Percentiles rank a stretch among this genome's conserved stretches.
These are phyloP conservation scores for Aspergillus glaucus DNA, from an alignment of 2,329 filamentous ascomycete genomes.

Conservation along the genomic window DNA sequence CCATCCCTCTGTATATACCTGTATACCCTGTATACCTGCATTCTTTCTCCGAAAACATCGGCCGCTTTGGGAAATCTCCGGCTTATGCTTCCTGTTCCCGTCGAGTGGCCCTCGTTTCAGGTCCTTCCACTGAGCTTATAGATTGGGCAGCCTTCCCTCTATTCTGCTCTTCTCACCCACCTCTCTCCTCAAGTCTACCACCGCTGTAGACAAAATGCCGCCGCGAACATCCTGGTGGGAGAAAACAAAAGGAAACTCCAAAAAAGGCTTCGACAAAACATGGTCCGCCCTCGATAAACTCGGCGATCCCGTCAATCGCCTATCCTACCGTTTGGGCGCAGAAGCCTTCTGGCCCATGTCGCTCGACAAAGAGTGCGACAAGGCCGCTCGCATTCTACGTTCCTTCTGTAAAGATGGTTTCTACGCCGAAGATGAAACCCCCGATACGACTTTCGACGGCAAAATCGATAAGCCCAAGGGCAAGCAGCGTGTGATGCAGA, in stretches of 20 bases:
- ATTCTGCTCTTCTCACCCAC: neutral
- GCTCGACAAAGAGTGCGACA: constrained; percentile 83
- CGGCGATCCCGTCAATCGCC: constrained; percentile 68
- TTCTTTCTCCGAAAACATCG: constrained; percentile 2
- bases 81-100: constrained; percentile 12
- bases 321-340: constrained; percentile 73
- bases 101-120: constrained; percentile 4
- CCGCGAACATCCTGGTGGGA: constrained; percentile 44
- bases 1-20: constrained; percentile 5
- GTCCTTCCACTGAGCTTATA: constrained; percentile 6
- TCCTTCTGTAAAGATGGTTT: constrained; percentile 83
- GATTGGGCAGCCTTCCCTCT: neutral
- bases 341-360: constrained; percentile 83
- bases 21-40: neutral
- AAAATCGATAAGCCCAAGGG: constrained; percentile 50
- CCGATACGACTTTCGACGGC: constrained; percentile 37
- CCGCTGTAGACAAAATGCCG: constrained; percentile 22
- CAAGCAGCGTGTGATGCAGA: constrained; percentile 64
- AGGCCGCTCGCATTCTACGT: constrained; percentile 79
- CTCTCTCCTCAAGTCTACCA: neutral
- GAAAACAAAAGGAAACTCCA: constrained; percentile 47
- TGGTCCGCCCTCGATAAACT: constrained; percentile 63
- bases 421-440: constrained; percentile 54
- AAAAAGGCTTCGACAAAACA: constrained; percentile 68
- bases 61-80: constrained; percentile 10